A percentile compares a stretch with the other conserved stretches of the same genome.
Conservation (phyloP, 108 stramenopile species). For the Skeletonema grethae region DNA sequence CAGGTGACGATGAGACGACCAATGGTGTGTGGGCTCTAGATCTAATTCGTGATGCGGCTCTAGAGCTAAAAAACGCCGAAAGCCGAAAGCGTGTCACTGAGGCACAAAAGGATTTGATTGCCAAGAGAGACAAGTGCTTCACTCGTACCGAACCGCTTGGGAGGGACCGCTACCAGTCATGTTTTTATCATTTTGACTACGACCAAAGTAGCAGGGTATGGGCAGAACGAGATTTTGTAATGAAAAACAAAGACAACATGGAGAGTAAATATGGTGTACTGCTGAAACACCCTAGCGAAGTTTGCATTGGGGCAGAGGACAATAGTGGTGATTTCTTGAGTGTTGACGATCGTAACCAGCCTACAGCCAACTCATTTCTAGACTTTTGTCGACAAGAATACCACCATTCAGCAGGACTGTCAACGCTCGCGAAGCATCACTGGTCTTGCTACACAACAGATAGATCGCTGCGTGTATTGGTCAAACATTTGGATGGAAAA, state of each 20-base stretch:
- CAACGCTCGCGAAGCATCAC: slow-evolving; percentile 58
- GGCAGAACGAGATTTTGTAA: slow-evolving; percentile 68
- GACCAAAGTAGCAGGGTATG: slow-evolving; percentile 77
- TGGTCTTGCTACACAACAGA: slow-evolving; percentile 84
- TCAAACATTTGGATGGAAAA: slow-evolving; percentile 77
- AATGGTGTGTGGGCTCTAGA: slow-evolving; percentile 82
- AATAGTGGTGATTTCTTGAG: slow-evolving; percentile 67
- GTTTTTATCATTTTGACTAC: slow-evolving; percentile 77
- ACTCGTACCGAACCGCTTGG: slow-evolving; percentile 80
- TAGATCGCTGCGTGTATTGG: slow-evolving; percentile 64
- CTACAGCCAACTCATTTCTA: slow-evolving; percentile 42
- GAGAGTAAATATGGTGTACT: slow-evolving; percentile 47
- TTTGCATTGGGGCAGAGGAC: slow-evolving; percentile 63
- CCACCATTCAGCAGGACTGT: slow-evolving; percentile 57
- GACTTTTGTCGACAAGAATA: slow-evolving; percentile 74
- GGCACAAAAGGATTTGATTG: slow-evolving; percentile 83
- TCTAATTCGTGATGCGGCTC: slow-evolving; percentile 76
- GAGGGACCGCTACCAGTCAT: slow-evolving; percentile 66
- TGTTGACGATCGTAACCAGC: slow-evolving; percentile 35
- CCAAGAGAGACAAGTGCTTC: slow-evolving; percentile 85
- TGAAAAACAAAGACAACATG: slow-evolving; percentile 19
- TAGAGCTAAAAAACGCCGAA: slow-evolving; percentile 83
- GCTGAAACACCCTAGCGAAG: slow-evolving; percentile 23
- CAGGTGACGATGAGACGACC: slow-evolving; percentile 71
- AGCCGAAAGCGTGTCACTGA: slow-evolving; percentile 78